Base-by-base conservation (phyloP, 495 filamentous ascomycete genomes). In the Pyronema domesticum region DNA sequence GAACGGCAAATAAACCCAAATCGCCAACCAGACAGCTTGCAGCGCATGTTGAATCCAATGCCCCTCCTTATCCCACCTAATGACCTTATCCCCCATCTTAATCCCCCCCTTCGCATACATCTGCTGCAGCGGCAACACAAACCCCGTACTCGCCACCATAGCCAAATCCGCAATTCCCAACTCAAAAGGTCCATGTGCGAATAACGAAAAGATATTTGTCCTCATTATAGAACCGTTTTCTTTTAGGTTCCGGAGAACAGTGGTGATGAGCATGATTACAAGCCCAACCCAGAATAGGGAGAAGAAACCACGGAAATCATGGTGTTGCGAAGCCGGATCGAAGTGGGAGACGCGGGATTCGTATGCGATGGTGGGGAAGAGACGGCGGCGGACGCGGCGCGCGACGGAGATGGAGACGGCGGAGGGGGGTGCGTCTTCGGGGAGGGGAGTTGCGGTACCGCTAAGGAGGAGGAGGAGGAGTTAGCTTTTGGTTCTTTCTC, bases 331-430 rank as follows among this genome's bases (percentile, higher is more conserved):
- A 49, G 77, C 75, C 11, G 86, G 86, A 68, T 98, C 91, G 68
- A 98, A 95, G 67, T 98, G 89, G 7, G 89, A 95, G 14, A 95
- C 85, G 35, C 91, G 80, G n/a, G 82, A 81, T 9, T 85, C 77
- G 71, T 89, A 98, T 63, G 94, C 83, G 61, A 94, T 85, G 6
- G 86, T 94, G n/a, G 94, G 91, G 66, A 98, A 98, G 37, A 96
- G 71, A 60, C 91, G 81, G 58, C 84, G 80, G 44, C 81, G 76
- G 65, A 85, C 78, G 39, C 86, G 86, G 61, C 89, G 80, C 40
- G 86, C 79, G 59, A 95, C 85, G 67, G 86, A 86, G 58, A 94
- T 83, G 35, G 86, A 87, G 57, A 85, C 79, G 34, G 80, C 80
- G 1, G 89, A 95, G 3, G 88, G 91, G 14, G 86, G 91, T 11